Evolutionary conservation across 2,329 filamentous ascomycete species (phyloP).

Genomic region (Colletotrichum liaoningense): DNA sequence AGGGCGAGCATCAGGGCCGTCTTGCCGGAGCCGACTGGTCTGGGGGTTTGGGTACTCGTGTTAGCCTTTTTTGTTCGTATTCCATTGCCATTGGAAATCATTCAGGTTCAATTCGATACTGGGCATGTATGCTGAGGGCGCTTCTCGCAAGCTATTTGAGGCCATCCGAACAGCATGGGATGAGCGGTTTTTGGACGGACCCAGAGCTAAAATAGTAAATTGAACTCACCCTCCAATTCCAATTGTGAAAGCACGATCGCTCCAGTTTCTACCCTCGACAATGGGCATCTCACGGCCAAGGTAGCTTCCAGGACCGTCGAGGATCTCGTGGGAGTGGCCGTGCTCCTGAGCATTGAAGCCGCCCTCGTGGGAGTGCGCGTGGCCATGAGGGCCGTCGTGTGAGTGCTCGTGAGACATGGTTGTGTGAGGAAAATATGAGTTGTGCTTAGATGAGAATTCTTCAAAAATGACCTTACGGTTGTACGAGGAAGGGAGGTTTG

Average conservation of each 20-base stretch:
- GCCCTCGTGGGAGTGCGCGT: conserved; percentile 69
- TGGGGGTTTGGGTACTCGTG: conserved; percentile 49
- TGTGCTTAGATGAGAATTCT: too few species aligned
- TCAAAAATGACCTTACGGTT: neutral
- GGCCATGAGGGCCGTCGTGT: conserved; percentile 61
- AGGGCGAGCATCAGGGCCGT: conserved; percentile 96
- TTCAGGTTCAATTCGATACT: neutral
- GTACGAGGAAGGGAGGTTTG: neutral
- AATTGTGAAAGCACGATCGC: conserved; percentile 90
- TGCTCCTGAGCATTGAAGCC: conserved; percentile 75
- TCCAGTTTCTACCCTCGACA: conserved; percentile 87
- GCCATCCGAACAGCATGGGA: too few species aligned
- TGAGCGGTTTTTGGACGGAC: neutral
- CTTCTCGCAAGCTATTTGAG: neutral
- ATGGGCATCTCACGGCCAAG: conserved; percentile 93
- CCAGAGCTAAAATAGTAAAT: neutral
- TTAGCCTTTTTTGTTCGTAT: conserved; percentile 1
- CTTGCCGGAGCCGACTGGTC: conserved; percentile 96
- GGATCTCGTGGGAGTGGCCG: conserved; percentile 95
- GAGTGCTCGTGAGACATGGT: conserved; percentile 55
- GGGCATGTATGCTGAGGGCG: too few species aligned
- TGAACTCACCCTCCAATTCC: conserved; percentile 91
- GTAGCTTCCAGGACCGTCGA: conserved; percentile 92
- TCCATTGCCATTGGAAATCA: too few species aligned
- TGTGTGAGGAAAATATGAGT: neutral